Evolutionary conservation across 345 rosid species (phyloP).

Genomic region (Pistacia atlantica): DNA sequence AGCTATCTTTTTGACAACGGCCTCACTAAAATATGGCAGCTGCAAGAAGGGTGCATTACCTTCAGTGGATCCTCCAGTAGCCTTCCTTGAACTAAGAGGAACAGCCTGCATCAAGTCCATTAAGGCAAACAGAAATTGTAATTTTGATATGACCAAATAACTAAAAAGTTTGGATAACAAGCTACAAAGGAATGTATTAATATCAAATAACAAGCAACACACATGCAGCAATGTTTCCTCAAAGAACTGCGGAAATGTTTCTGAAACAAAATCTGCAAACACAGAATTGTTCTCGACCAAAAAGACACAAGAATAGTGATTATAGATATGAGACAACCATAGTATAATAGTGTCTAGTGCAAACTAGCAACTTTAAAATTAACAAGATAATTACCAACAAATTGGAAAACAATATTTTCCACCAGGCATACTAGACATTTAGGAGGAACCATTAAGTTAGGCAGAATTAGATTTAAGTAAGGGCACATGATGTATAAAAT

Average conservation of each 20-base stretch:
- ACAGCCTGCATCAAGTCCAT: constrained; percentile 66
- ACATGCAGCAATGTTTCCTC: constrained; percentile 8
- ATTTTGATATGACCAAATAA: constrained; percentile 6
- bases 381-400: neutral
- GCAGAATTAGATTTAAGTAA: neutral
- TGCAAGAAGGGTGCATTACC: constrained; percentile 93
- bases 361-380: neutral
- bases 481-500: neutral
- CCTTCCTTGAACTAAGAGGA: constrained; percentile 93
- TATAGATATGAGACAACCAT: neutral
- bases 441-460: constrained; percentile 1
- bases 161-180: neutral
- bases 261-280: neutral
- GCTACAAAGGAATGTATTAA: neutral
- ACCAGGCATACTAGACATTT: neutral
- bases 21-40: constrained; percentile 89
- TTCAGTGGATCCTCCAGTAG: constrained; percentile 84
- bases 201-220: neutral
- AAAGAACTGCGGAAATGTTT: neutral
- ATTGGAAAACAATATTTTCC: neutral
- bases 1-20: constrained; percentile 77
- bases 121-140: constrained; percentile 8
- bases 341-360: neutral
- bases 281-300: neutral
- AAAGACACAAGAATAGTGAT: neutral